Percentiles rank a stretch among this genome's conserved stretches.
Conservation (phyloP, 2,329 filamentous ascomycete genomes). For the Hymenoscyphus fructigenus region DNA sequence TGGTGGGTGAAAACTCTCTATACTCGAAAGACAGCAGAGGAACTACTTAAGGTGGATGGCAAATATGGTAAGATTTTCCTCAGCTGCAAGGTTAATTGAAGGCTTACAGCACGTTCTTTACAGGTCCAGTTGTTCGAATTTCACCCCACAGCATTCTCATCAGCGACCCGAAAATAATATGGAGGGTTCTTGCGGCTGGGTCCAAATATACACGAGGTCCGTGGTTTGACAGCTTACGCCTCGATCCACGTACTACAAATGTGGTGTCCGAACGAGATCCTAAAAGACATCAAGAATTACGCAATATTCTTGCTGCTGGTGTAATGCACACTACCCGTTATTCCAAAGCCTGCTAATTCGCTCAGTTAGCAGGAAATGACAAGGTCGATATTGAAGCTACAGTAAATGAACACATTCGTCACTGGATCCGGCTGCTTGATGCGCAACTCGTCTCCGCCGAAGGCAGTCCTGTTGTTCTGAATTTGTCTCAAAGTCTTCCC, state of each 20-base stretch:
- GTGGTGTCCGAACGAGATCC: conserved; percentile 6
- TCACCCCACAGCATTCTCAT: too few species aligned
- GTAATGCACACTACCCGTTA: conserved; percentile 20
- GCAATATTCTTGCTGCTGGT: conserved; percentile 50
- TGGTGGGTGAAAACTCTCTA: too few species aligned
- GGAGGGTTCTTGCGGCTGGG: too few species aligned
- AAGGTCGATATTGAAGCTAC: conserved; percentile 49
- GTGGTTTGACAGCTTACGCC: too few species aligned
- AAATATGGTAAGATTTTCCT: too few species aligned
- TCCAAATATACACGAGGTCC: too few species aligned
- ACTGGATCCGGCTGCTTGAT: conserved; percentile 49
- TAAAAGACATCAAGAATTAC: conserved; percentile 42
- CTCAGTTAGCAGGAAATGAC: conserved; percentile 54
- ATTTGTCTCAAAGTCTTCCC: conserved; percentile 45
- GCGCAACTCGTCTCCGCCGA: conserved; percentile 47
- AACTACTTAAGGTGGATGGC: too few species aligned
- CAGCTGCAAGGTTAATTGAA: too few species aligned
- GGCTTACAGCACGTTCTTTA: too few species aligned
- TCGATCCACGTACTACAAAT: not conserved
- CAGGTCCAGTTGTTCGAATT: too few species aligned
- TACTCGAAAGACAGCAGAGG: too few species aligned
- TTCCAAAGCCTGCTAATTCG: conserved; percentile 38
- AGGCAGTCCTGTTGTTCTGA: conserved; percentile 45
- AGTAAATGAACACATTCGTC: conserved; percentile 48
- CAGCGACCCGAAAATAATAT: too few species aligned